phyloP scores from a whole-genome alignment of 108 stramenopile genomes.

The Stephanodiscus minutulus region DNA sequence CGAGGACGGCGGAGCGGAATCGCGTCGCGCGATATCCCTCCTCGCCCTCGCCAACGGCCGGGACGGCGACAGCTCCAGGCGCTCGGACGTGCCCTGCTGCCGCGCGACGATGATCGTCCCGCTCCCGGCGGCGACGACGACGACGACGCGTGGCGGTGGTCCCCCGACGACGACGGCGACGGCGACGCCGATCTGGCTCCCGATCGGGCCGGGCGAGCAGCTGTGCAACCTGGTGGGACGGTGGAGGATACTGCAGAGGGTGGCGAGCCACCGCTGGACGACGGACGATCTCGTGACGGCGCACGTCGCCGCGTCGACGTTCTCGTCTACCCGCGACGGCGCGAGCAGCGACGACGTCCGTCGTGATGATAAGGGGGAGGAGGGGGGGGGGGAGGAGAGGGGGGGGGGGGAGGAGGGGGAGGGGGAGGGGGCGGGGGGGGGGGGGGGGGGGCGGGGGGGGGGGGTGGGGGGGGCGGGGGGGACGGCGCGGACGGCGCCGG shows the following conservation, averaged over 20 bases:
- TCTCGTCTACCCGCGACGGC: too few species aligned
- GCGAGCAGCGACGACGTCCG: too few species aligned
- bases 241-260: constrained; percentile 71
- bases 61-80: constrained; percentile 23
- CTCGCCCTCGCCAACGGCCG: constrained; percentile 24
- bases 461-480: neutral
- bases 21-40: constrained; percentile 20
- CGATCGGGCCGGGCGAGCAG: constrained; percentile 56
- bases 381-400: too few species aligned
- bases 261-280: constrained; percentile 73
- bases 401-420: too few species aligned
- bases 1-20: neutral
- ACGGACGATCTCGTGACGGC: constrained; percentile 81
- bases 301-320: constrained; percentile 54
- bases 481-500: too few species aligned
- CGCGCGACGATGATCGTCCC: constrained; percentile 2
- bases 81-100: constrained; percentile 34
- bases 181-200: constrained; percentile 47
- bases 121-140: too few species aligned
- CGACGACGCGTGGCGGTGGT: neutral
- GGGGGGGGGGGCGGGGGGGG: neutral
- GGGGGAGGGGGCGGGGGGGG: neutral
- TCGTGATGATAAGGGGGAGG: too few species aligned
- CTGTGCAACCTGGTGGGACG: constrained; percentile 68
- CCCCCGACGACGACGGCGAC: neutral